Conservation (phyloP, 768 basidiomycete genomes). For the Naematelia aurantialba region DNA sequence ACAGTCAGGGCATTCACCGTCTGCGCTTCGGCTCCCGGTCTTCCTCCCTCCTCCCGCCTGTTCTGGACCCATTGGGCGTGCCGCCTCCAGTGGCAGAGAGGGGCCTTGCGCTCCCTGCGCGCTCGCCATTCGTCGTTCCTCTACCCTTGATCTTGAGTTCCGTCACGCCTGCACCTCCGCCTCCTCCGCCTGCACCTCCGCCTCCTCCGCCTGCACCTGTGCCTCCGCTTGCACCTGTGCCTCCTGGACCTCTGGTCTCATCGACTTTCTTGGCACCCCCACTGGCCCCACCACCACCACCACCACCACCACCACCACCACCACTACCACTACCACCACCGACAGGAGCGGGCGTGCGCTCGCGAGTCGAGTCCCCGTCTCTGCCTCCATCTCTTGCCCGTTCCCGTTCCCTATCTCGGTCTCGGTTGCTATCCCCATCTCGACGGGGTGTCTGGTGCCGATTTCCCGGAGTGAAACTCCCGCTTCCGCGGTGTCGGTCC, state of each 20-base stretch:
- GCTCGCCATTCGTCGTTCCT: background rate
- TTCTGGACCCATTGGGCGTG: background rate
- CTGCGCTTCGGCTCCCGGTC: conserved; percentile 21
- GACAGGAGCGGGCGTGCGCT: background rate
- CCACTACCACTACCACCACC: background rate
- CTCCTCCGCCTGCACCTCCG: conserved; percentile 4
- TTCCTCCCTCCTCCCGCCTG: background rate
- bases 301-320: conserved; percentile 1
- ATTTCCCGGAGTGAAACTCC: background rate
- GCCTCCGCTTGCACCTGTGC: background rate
- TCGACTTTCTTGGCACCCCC: background rate
- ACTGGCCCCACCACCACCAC: too few relatives aligned
- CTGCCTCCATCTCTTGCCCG: background rate
- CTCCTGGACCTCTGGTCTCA: background rate
- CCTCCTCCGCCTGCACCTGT: background rate
- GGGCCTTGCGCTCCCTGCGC: background rate
- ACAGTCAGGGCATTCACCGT: too few relatives aligned
- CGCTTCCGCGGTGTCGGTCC: background rate
- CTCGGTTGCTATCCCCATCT: background rate
- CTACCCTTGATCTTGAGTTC: conserved; percentile 4
- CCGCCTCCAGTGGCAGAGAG: background rate
- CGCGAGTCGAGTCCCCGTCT: background rate
- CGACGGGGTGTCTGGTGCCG: background rate
- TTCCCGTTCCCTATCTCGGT: conserved; percentile 2
- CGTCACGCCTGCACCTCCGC: background rate